phyloP scores from a whole-genome alignment of 768 basidiomycete species.

The Amanita pseudoporphyria region DNA sequence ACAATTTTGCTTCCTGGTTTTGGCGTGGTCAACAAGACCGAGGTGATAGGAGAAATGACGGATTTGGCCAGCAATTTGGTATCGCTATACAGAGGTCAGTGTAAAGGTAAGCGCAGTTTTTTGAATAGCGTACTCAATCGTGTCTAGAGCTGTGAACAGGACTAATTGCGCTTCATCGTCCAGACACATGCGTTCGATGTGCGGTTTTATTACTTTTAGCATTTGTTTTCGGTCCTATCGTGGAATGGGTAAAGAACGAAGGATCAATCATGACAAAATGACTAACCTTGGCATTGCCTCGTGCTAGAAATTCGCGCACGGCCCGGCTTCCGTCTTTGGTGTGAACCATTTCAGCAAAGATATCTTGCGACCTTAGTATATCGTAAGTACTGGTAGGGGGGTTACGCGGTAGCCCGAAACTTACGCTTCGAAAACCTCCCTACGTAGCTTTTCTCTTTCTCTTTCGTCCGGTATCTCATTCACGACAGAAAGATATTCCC shows the following conservation, averaged over 20 bases:
- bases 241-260: neutral
- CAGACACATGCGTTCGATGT: slow-evolving; percentile 78
- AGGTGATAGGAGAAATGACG: slow-evolving; percentile 57
- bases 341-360: slow-evolving; percentile 87
- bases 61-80: slow-evolving; percentile 84
- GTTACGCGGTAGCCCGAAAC: slow-evolving; percentile 8
- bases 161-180: slow-evolving; percentile 90
- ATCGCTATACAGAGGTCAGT: slow-evolving; percentile 43
- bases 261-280: neutral
- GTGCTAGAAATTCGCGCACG: slow-evolving; percentile 77
- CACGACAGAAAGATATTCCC: slow-evolving; percentile 73
- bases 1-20: slow-evolving; percentile 32
- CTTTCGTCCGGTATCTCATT: slow-evolving; percentile 46
- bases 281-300: slow-evolving; percentile 70
- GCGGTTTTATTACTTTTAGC: slow-evolving; percentile 81
- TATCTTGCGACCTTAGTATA: slow-evolving; percentile 60
- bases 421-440: slow-evolving; percentile 77
- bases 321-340: slow-evolving; percentile 86
- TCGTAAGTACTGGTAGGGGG: neutral
- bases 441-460: slow-evolving; percentile 63
- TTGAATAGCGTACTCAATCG: slow-evolving; percentile 62
- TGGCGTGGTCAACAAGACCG: slow-evolving; percentile 59
- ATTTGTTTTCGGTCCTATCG: slow-evolving; percentile 82
- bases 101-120: neutral
- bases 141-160: slow-evolving; percentile 82